Percentiles rank a stretch among this genome's conserved stretches.
These are phyloP conservation scores for Aspergillus caelatus DNA, from an alignment of 2,329 filamentous ascomycete genomes.

Conservation along the genomic window DNA sequence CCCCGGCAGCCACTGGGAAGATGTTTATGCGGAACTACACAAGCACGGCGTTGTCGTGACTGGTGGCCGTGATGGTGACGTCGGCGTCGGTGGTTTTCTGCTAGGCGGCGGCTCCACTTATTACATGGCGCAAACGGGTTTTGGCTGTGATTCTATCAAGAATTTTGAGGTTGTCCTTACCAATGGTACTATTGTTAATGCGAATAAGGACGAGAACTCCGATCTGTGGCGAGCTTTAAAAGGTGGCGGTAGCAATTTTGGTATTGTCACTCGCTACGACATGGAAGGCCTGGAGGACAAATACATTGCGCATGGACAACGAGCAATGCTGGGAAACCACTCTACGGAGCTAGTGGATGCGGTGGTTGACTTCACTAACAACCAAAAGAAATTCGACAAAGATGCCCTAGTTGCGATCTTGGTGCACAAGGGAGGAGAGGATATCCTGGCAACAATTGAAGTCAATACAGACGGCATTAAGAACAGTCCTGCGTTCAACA, in stretches of 20 bases:
- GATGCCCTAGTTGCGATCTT: no score
- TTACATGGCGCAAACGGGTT: neutral
- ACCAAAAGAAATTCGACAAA: no score
- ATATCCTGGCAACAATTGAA: no score
- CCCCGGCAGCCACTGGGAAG: slow-evolving; percentile 5
- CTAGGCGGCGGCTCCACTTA: slow-evolving; percentile 3
- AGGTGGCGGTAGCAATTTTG: slow-evolving; percentile 14
- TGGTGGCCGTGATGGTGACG: neutral
- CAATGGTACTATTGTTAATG: slow-evolving; percentile 1
- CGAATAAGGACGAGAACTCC: neutral
- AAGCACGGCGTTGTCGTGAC: slow-evolving; percentile 18
- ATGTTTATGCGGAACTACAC: slow-evolving; percentile 15
- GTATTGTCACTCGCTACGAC: slow-evolving; percentile 8
- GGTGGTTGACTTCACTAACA: no score
- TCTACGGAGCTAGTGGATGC: no score
- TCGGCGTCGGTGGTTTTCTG: slow-evolving; percentile 9
- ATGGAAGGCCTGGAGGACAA: neutral
- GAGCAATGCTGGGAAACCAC: no score
- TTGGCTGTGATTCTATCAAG: slow-evolving; percentile 4
- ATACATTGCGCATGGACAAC: no score
- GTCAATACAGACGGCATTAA: no score
- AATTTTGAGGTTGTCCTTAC: slow-evolving; percentile 11
- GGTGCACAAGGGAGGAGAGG: no score
- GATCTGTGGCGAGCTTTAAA: slow-evolving; percentile 14
- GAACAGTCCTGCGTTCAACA: no score